Percentiles rank a stretch among this genome's conserved stretches.
These are phyloP conservation scores for Diaporthe sp. DNA, from an alignment of 2,329 filamentous ascomycete species.

Conservation along the genomic window DNA sequence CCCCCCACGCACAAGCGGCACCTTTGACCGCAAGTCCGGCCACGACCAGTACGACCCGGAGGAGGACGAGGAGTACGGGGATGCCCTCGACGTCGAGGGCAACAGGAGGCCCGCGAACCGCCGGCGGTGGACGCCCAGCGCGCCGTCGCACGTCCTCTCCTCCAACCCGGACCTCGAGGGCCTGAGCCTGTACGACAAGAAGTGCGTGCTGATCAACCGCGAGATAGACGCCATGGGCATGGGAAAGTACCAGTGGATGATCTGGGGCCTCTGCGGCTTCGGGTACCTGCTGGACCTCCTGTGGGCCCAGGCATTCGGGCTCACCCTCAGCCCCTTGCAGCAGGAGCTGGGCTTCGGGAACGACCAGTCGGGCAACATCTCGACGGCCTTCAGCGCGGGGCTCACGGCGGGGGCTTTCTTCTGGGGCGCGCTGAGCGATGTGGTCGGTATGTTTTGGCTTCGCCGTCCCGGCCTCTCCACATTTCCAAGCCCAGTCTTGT, in stretches of 20 bases:
- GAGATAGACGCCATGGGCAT: slow-evolving; percentile 64
- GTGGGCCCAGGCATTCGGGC: slow-evolving; percentile 68
- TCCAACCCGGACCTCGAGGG: slow-evolving; percentile 28
- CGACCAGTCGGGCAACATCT: slow-evolving; percentile 56
- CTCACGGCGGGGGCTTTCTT: slow-evolving; percentile 65
- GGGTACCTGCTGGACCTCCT: slow-evolving; percentile 66
- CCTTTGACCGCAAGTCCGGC: slow-evolving; percentile 22
- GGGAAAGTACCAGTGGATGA: slow-evolving; percentile 63
- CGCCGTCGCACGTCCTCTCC: slow-evolving; percentile 22
- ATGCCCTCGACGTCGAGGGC: not conserved
- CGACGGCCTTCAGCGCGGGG: slow-evolving; percentile 63
- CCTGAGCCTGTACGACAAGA: slow-evolving; percentile 33
- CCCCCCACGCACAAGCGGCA: slow-evolving; percentile 16
- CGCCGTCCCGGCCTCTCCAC: not conserved
- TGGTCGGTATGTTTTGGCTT: slow-evolving; percentile 47
- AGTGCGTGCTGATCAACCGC: slow-evolving; percentile 37
- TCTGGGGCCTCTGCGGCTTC: slow-evolving; percentile 63
- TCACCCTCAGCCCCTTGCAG: slow-evolving; percentile 63
- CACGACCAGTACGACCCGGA: slow-evolving; percentile 15
- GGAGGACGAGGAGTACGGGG: not conserved
- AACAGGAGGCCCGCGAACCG: slow-evolving; percentile 2
- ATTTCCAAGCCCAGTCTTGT: not conserved
- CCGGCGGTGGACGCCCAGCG: slow-evolving; percentile 21
- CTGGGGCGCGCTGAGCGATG: slow-evolving; percentile 66
- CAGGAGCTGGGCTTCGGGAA: slow-evolving; percentile 65